A percentile compares a stretch with the other conserved stretches of the same genome.
Evolutionary conservation across 2,329 filamentous ascomycete genomes (phyloP).

Genomic region (Whalleya microplaca): DNA sequence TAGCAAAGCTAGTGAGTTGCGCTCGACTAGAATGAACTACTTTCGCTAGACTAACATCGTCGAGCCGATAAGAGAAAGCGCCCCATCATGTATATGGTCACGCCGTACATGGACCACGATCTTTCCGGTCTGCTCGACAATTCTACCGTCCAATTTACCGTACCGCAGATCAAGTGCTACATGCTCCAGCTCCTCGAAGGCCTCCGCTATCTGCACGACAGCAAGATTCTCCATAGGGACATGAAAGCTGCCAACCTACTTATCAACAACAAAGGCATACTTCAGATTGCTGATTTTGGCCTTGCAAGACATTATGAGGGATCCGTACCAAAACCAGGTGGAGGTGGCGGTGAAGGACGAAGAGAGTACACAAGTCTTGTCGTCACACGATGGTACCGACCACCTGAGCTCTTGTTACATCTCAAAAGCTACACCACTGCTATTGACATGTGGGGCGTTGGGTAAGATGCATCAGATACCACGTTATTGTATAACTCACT

Average conservation of each 20-base stretch:
- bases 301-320: conserved; percentile 93
- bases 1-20: conserved; percentile 35
- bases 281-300: conserved; percentile 98
- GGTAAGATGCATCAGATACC: conserved; percentile 56
- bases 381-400: conserved; percentile 95
- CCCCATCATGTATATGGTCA: conserved; percentile 97
- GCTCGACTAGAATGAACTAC: conserved; percentile 1
- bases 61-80: conserved; percentile 77
- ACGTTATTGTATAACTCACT: conserved; percentile 14
- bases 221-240: conserved; percentile 88
- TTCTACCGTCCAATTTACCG: conserved; percentile 82
- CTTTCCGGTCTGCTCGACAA: conserved; percentile 97
- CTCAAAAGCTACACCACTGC: conserved; percentile 93
- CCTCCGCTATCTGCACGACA: conserved; percentile 86
- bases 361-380: conserved; percentile 96
- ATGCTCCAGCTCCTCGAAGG: conserved; percentile 92
- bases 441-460: conserved; percentile 98
- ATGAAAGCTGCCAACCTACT: conserved; percentile 99
- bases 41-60: conserved; percentile 29
- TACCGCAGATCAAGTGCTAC: conserved; percentile 97
- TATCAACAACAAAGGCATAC: conserved; percentile 89
- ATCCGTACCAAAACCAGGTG: conserved; percentile 72
- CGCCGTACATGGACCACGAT: conserved; percentile 98
- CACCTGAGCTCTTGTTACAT: conserved; percentile 87
- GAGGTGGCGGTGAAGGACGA: conserved; percentile 80